Conservation (phyloP, 331 rosid genomes). For the Saraca asoca region DNA sequence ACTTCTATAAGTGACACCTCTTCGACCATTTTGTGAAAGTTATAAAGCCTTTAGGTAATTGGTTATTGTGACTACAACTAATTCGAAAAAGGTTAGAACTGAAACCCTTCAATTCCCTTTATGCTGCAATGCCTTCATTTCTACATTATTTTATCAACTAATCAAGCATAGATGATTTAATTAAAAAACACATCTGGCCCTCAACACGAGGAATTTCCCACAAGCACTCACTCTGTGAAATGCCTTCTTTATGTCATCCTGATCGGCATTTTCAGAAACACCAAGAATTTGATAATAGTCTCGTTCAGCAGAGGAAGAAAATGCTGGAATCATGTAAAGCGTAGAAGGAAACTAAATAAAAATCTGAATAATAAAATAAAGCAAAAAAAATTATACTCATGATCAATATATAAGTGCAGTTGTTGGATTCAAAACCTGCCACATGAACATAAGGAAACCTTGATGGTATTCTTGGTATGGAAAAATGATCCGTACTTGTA, state of each 20-base stretch:
- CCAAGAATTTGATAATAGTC: slow-evolving; percentile 75
- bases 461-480: slow-evolving; percentile 29
- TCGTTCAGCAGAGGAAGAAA: slow-evolving; percentile 46
- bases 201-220: slow-evolving; percentile 22
- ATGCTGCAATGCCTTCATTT: slow-evolving; percentile 19
- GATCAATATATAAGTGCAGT: slow-evolving; percentile 1
- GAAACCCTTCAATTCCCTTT: slow-evolving; percentile 15
- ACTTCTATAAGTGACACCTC: slow-evolving; percentile 20
- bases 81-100: too few species aligned
- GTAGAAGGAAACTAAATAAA: slow-evolving; percentile 17
- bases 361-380: not conserved
- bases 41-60: slow-evolving; percentile 12
- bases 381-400: not conserved
- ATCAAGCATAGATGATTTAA: slow-evolving; percentile 16
- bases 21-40: slow-evolving; percentile 1
- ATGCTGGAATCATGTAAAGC: slow-evolving; percentile 43
- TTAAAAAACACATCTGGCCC: slow-evolving; percentile 7
- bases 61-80: too few species aligned
- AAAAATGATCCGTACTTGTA: slow-evolving; percentile 37
- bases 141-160: slow-evolving; percentile 7
- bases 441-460: slow-evolving; percentile 57
- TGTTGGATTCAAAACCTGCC: slow-evolving; percentile 50
- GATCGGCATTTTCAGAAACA: slow-evolving; percentile 62
- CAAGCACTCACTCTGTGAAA: slow-evolving; percentile 65
- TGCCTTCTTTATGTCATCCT: slow-evolving; percentile 77